phyloP scores from a whole-genome alignment of 1,284 basidiomycete genomes.

The Tranzscheliella williamsii region DNA sequence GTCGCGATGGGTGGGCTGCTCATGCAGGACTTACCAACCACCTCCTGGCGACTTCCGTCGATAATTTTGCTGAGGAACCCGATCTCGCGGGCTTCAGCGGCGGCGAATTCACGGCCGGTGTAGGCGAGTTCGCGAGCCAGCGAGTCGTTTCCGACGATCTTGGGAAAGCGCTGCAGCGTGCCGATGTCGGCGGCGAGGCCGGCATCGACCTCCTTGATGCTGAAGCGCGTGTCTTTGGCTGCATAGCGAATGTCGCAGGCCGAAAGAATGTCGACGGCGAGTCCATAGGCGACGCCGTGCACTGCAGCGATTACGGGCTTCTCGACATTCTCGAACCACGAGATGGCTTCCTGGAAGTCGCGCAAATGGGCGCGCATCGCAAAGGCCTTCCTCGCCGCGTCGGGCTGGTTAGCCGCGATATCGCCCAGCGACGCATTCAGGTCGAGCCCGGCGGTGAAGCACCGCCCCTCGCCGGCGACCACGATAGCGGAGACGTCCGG shows the following conservation, averaged over 20 bases:
- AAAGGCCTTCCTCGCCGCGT: conserved; percentile 52
- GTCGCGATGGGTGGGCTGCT: background rate
- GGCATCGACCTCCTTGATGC: conserved; percentile 87
- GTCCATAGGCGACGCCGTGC: conserved; percentile 75
- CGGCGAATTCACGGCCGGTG: conserved; percentile 74
- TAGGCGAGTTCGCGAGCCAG: conserved; percentile 79
- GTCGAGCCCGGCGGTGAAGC: conserved; percentile 60
- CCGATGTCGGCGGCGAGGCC: conserved; percentile 90
- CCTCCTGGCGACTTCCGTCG: conserved; percentile 68
- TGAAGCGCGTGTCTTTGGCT: conserved; percentile 70
- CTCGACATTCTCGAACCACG: conserved; percentile 67
- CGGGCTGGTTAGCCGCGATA: conserved; percentile 25
- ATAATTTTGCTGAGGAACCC: conserved; percentile 80
- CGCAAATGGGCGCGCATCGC: conserved; percentile 46
- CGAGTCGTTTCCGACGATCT: conserved; percentile 77
- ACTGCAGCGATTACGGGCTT: conserved; percentile 84
- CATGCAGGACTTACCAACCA: conserved; percentile 54
- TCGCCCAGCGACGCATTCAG: conserved; percentile 24
- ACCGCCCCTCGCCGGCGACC: conserved; percentile 51
- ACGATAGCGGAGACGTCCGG: conserved; percentile 55
- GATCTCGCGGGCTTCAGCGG: conserved; percentile 72
- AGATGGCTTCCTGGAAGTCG: conserved; percentile 59
- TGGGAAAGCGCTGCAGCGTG: conserved; percentile 80
- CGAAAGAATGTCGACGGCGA: conserved; percentile 74
- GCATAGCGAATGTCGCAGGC: conserved; percentile 82